Percentiles rank a stretch among this genome's conserved stretches.
phyloP scores from a whole-genome alignment of 2,329 filamentous ascomycete genomes.

The Colletotrichum sp. region DNA sequence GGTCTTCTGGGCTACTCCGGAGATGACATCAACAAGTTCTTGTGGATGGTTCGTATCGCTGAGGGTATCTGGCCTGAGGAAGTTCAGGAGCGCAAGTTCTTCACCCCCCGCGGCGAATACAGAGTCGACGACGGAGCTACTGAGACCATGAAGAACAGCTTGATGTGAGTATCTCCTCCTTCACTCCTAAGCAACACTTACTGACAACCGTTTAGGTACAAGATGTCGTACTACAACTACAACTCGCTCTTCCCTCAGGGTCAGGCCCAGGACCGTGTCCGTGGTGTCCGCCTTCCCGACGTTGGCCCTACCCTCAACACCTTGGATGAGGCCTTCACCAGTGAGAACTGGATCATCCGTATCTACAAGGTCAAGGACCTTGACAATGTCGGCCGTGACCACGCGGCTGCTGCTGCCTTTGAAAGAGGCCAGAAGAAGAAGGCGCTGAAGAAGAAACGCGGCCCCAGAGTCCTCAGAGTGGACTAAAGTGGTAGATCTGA shows the following conservation, averaged over 20 bases:
- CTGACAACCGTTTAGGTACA: conserved; percentile 74
- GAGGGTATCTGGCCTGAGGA: conserved; percentile 99
- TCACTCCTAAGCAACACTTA: conserved; percentile 8
- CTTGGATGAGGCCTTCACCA: conserved; percentile 96
- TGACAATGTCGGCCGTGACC: conserved; percentile 93
- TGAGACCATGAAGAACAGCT: conserved; percentile 97
- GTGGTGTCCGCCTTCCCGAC: conserved; percentile 79
- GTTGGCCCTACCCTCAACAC: conserved; percentile 85
- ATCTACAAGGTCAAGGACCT: conserved; percentile 99
- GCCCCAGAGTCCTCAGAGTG: conserved; percentile 73
- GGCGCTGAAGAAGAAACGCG: conserved; percentile 74
- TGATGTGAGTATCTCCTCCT: conserved; percentile 74
- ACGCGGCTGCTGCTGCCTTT: conserved; percentile 72
- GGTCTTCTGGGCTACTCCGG: conserved; percentile 96
- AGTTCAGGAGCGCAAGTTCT: conserved; percentile 96
- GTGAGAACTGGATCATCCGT: conserved; percentile 99
- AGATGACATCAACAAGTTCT: conserved; percentile 99
- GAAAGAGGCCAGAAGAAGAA: conserved; percentile 86
- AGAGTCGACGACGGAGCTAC: conserved; percentile 92
- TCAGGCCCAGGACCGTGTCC: conserved; percentile 89
- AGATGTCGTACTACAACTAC: conserved; percentile 99
- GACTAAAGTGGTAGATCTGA: conserved; percentile 56
- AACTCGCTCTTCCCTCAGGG: conserved; percentile 88
- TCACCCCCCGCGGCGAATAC: conserved; percentile 93
- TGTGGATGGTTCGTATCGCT: conserved; percentile 99